These are phyloP conservation scores for Blastobotrys proliferans DNA, from an alignment of 1,139 yeast species.

Conservation along the genomic window DNA sequence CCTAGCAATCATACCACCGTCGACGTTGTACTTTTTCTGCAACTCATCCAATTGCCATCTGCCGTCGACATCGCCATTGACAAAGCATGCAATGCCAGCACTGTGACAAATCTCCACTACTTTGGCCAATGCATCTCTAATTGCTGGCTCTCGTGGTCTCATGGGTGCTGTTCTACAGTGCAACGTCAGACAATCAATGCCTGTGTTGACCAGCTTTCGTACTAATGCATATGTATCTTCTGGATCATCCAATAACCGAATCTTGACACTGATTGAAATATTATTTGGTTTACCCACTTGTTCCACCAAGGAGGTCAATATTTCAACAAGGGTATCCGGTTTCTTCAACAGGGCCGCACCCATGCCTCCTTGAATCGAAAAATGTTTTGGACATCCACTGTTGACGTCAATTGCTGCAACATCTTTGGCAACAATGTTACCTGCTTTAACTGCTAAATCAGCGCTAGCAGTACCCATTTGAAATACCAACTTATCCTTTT, in stretches of 20 bases:
- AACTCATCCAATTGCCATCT: slow-evolving; percentile 53
- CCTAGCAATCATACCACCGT: slow-evolving; percentile 92
- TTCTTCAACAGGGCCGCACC: slow-evolving; percentile 87
- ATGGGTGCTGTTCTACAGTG: slow-evolving; percentile 88
- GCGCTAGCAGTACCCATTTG: slow-evolving; percentile 89
- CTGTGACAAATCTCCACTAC: slow-evolving; percentile 60
- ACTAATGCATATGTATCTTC: slow-evolving; percentile 63
- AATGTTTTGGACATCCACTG: slow-evolving; percentile 80
- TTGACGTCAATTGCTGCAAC: slow-evolving; percentile 92
- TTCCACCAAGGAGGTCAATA: slow-evolving; percentile 61
- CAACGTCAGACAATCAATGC: slow-evolving; percentile 77
- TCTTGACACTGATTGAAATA: slow-evolving; percentile 87
- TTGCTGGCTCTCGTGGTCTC: slow-evolving; percentile 83
- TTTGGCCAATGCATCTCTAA: slow-evolving; percentile 55
- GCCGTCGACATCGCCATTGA: slow-evolving; percentile 72
- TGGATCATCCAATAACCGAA: slow-evolving; percentile 70
- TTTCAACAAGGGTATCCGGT: slow-evolving; percentile 71
- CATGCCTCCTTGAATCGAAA: slow-evolving; percentile 87
- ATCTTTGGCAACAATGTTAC: slow-evolving; percentile 69
- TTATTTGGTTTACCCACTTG: slow-evolving; percentile 73
- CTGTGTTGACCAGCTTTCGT: slow-evolving; percentile 64
- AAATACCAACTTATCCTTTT: slow-evolving; percentile 64
- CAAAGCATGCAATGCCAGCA: slow-evolving; percentile 65
- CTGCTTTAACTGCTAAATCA: slow-evolving; percentile 83
- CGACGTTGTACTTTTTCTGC: slow-evolving; percentile 49